phyloP scores from a whole-genome alignment of 2,329 filamentous ascomycete species.

The Plectosphaerella cucumerina region DNA sequence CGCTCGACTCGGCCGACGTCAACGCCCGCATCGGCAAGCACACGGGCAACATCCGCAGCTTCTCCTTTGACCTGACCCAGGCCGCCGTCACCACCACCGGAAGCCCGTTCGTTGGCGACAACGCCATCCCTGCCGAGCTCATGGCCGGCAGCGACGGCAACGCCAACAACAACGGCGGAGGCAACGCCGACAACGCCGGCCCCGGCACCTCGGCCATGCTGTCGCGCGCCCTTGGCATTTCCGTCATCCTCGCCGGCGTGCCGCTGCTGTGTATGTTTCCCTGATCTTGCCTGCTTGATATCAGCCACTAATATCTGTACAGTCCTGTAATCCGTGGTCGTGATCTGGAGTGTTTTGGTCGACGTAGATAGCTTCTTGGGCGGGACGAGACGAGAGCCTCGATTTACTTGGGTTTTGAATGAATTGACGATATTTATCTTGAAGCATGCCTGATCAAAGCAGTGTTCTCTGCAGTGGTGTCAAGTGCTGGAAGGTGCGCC shows the following conservation, averaged over 20 bases:
- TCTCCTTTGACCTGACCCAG: constrained; percentile 43
- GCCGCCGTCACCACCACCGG: constrained; percentile 40
- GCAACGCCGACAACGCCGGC: constrained; percentile 4
- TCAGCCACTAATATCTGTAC: no score
- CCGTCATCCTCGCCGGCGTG: background rate
- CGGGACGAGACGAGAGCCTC: no score
- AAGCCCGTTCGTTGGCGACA: constrained; percentile 44
- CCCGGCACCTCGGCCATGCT: background rate
- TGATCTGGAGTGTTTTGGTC: no score
- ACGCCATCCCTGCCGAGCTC: background rate
- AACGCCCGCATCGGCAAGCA: constrained; percentile 40
- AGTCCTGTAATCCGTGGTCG: no score
- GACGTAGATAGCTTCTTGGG: no score
- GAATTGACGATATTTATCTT: no score
- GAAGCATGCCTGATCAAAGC: no score
- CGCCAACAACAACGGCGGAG: constrained; percentile 10
- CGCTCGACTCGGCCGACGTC: constrained; percentile 37
- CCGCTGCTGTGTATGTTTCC: background rate
- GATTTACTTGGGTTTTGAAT: no score
- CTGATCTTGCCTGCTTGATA: no score
- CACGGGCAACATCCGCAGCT: constrained; percentile 33
- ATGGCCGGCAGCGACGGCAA: constrained; percentile 5
- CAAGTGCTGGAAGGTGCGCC: no score
- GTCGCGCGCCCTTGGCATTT: background rate
- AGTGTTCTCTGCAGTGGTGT: no score